Conservation (phyloP, 2,329 filamentous ascomycete genomes). For the Westerdykella sp. region DNA sequence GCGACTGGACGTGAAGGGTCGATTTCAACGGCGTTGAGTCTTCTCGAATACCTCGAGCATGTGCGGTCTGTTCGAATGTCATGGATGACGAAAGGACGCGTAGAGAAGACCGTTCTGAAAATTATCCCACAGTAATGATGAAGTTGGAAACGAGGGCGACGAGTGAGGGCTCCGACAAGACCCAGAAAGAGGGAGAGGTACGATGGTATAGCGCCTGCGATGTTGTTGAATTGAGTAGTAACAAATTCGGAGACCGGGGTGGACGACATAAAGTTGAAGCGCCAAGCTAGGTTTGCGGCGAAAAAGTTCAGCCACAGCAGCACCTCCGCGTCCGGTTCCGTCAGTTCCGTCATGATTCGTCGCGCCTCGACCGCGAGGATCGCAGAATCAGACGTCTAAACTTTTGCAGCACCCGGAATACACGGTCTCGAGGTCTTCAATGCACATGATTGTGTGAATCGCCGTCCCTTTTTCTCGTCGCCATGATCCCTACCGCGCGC, state of each 20-base stretch:
- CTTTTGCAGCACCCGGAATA: background rate
- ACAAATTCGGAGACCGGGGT: background rate
- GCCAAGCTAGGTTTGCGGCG: background rate
- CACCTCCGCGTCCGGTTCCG: background rate
- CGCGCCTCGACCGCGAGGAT: background rate
- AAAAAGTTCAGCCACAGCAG: background rate
- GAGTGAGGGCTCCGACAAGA: background rate
- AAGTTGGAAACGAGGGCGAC: no score
- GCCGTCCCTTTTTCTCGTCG: constrained; percentile 1
- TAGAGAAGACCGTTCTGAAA: no score
- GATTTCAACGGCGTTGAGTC: constrained; percentile 21
- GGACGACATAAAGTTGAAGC: background rate
- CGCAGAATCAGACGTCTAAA: background rate
- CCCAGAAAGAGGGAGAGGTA: background rate
- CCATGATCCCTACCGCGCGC: constrained; percentile 34
- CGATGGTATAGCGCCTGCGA: background rate
- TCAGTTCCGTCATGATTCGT: background rate
- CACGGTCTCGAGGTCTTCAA: background rate
- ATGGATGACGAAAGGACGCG: constrained; percentile 17
- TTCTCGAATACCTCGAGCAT: constrained; percentile 26
- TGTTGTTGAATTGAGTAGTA: background rate
- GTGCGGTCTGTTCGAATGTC: constrained; percentile 30
- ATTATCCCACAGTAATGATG: no score
- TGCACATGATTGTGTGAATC: no score
- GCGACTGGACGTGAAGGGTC: constrained; percentile 44